A percentile compares a stretch with the other conserved stretches of the same genome.
Conservation (phyloP, 2,329 filamentous ascomycete species). For the Penicillium brasilianum region DNA sequence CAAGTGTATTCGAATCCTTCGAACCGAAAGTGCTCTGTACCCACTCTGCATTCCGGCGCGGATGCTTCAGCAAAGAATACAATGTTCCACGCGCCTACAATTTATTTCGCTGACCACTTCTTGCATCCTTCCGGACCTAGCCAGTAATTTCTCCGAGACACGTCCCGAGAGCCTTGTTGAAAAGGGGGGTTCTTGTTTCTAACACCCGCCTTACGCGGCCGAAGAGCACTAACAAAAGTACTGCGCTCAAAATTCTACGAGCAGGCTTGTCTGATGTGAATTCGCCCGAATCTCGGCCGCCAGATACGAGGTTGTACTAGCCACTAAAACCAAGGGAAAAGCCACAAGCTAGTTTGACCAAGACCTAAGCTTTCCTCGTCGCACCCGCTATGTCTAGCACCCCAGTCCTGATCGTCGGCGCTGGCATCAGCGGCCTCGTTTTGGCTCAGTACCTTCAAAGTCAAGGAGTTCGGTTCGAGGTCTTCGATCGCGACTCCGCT, state of each 20-base stretch:
- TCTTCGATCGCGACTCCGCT: slow-evolving; percentile 51
- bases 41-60: not conserved
- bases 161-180: not conserved
- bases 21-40: not conserved
- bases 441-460: slow-evolving; percentile 49
- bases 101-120: not conserved
- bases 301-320: not conserved
- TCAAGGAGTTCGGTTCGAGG: slow-evolving; percentile 39
- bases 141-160: not conserved
- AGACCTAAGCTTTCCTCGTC: not conserved
- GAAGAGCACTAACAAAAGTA: not conserved
- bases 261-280: not conserved
- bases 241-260: not conserved
- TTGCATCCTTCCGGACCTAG: not conserved
- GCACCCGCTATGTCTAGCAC: slow-evolving; percentile 32
- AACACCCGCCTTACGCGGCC: not conserved
- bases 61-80: not conserved
- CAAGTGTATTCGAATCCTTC: slow-evolving; percentile 1
- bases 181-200: not conserved
- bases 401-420: slow-evolving; percentile 50
- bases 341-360: not conserved
- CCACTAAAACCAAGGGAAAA: not conserved
- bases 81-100: not conserved
- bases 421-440: slow-evolving; percentile 50
- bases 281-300: not conserved